These are phyloP conservation scores for Candida pseudoviswanathii DNA, from an alignment of 1,139 yeast genomes.

Conservation along the genomic window DNA sequence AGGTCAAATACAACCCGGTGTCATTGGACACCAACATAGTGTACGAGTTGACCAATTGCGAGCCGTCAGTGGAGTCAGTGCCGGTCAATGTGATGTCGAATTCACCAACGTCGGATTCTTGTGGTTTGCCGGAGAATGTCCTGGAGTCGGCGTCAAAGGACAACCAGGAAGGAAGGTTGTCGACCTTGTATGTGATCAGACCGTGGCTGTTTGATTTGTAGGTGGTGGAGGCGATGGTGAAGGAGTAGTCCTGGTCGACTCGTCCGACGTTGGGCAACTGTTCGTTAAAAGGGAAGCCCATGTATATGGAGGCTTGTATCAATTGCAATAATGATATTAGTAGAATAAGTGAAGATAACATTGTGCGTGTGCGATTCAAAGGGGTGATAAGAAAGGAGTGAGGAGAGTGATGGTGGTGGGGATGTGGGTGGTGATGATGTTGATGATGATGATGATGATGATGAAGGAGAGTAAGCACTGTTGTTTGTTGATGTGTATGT, in stretches of 20 bases:
- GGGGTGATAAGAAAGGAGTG: not conserved
- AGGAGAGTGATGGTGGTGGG: not conserved
- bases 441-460: not conserved
- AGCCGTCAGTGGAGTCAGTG: slow-evolving; percentile 54
- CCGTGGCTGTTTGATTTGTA: slow-evolving; percentile 50
- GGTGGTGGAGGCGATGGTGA: slow-evolving; percentile 72
- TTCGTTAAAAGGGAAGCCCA: slow-evolving; percentile 78
- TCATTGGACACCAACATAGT: slow-evolving; percentile 59
- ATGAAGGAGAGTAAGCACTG: not conserved
- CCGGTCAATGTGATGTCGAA: slow-evolving; percentile 60
- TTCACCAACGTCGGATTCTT: slow-evolving; percentile 48
- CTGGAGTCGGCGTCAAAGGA: slow-evolving; percentile 62
- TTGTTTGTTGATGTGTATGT: not conserved
- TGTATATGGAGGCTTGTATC: slow-evolving; percentile 32
- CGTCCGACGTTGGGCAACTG: slow-evolving; percentile 91
- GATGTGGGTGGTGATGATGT: not conserved
- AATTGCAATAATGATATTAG: slow-evolving; percentile 6
- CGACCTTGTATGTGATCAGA: slow-evolving; percentile 56
- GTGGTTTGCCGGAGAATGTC: slow-evolving; percentile 73
- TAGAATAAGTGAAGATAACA: not conserved
- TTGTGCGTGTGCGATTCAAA: not conserved
- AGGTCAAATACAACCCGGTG: slow-evolving; percentile 50
- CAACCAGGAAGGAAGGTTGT: slow-evolving; percentile 76
- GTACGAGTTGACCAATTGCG: slow-evolving; percentile 49
- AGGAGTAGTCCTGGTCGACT: slow-evolving; percentile 60